Evolutionary conservation across 1,284 basidiomycete genomes (phyloP).

Genomic region (Cutaneotrichosporon sp.): DNA sequence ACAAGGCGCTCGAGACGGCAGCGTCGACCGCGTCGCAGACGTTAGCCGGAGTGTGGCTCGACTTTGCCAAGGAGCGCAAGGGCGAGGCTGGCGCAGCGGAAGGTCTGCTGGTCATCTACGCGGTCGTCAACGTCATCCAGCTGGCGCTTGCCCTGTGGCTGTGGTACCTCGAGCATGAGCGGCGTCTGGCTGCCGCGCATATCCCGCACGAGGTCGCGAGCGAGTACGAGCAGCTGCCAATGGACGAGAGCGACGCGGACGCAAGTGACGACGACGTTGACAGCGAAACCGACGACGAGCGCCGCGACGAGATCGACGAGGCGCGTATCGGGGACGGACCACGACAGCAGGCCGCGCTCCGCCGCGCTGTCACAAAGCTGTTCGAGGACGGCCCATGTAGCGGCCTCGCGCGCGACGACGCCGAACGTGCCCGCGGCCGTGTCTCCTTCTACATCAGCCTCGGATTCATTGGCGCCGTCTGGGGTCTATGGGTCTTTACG

Average conservation of each 20-base stretch:
- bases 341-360: neutral
- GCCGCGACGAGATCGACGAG: neutral
- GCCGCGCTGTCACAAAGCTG: constrained; percentile 1
- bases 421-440: constrained; percentile 14
- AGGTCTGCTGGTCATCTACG: constrained; percentile 58
- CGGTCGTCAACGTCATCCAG: constrained; percentile 59
- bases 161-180: constrained; percentile 44
- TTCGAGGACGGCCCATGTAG: constrained; percentile 9
- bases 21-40: constrained; percentile 67
- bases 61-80: constrained; percentile 34
- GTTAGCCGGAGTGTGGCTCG: constrained; percentile 61
- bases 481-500: constrained; percentile 62
- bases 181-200: constrained; percentile 1
- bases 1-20: constrained; percentile 70
- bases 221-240: constrained; percentile 25
- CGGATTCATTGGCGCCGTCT: constrained; percentile 55
- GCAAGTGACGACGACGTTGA: constrained; percentile 6
- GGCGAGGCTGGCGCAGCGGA: constrained; percentile 28
- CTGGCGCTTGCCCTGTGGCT: constrained; percentile 54
- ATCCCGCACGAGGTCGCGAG: constrained; percentile 1
- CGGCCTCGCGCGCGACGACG: constrained; percentile 20
- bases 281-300: constrained; percentile 5
- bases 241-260: constrained; percentile 18
- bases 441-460: constrained; percentile 37
- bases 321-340: neutral